Evolutionary conservation across 805 yeast genomes (phyloP).

Genomic region (Blastobotrys peoriensis): DNA sequence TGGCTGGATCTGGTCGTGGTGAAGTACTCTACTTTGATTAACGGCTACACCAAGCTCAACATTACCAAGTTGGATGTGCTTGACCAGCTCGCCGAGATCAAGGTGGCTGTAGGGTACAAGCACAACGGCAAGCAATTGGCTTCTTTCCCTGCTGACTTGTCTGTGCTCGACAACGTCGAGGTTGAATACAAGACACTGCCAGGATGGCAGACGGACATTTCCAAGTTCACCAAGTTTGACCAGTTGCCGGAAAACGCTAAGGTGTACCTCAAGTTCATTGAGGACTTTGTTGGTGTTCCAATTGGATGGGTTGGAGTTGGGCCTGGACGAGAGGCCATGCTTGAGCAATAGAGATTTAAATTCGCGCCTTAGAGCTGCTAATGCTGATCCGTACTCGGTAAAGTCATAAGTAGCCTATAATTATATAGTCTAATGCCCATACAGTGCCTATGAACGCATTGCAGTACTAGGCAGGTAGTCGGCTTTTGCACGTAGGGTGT

Average conservation of each 20-base stretch:
- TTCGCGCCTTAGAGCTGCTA: conserved; percentile 2
- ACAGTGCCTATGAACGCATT: too few relatives aligned
- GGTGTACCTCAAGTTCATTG: conserved; percentile 78
- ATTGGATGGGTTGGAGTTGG: conserved; percentile 98
- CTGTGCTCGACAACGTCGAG: conserved; percentile 77
- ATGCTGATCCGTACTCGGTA: too few relatives aligned
- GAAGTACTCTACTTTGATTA: conserved; percentile 83
- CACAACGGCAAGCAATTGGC: conserved; percentile 68
- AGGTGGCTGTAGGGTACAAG: conserved; percentile 80
- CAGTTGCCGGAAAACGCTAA: conserved; percentile 87
- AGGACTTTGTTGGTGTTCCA: conserved; percentile 75
- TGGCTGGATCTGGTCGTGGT: conserved; percentile 96
- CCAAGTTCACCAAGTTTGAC: conserved; percentile 58
- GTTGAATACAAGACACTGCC: conserved; percentile 88
- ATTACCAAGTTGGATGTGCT: conserved; percentile 94
- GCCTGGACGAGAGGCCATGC: conserved; percentile 92
- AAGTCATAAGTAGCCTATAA: conserved; percentile 6
- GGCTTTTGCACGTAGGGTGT: background rate
- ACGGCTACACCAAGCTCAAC: conserved; percentile 91
- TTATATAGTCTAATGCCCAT: conserved; percentile 1
- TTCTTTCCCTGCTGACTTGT: conserved; percentile 90
- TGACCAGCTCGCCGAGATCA: conserved; percentile 81
- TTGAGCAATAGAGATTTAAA: conserved; percentile 34
- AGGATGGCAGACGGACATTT: conserved; percentile 89
- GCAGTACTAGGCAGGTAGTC: too few relatives aligned